Evolutionary conservation across 768 basidiomycete species (phyloP), one percentile per base, ranked within the genome.

Genomic region (Rossbeevera mucosa): DNA sequence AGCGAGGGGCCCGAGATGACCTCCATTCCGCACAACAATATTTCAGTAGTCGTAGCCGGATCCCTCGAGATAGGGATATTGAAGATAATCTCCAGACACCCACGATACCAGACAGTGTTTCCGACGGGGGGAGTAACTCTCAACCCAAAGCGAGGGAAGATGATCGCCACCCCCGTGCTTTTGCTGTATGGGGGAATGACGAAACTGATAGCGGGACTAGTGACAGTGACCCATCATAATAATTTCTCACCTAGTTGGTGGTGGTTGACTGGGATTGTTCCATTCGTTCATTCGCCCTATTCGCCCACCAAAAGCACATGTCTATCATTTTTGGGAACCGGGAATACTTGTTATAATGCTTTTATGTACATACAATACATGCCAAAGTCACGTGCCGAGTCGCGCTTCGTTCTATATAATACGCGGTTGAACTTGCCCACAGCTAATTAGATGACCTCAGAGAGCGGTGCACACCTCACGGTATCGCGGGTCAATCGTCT

Each of bases 121-220:
- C 56, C 18, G 62, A 59, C 21, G 58, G 53, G 40, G 60, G 54
- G 33, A 45, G 24, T 2, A 47, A 57, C 40, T 29, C 52, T 46
- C 60, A 60, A 2, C 26, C 44, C 20, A 51, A 58, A 47, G 48
- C n/a, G 5, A 62, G 24, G 46, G 70, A 64, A 26, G 51, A 51
- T 24, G 64, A 66, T 18, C 62, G 61, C 30, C 64, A 68, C 26
- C 76, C 67, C 43, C 74, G 81, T 30, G 85, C 87, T 7, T 93
- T 93, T 61, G 91, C 91, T 18, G 88, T 89, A 11, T 90, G 83
- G 81, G 91, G 91, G 0, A 86, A 90, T 36, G 91, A 93, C 63
- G 91, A 92, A 68, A 91, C 87, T 50, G 91, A 93, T 59, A 89
- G 87, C 64, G 86, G 85, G 61, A 77, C 88, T 13, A 91, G 88